A percentile compares a stretch with the other conserved stretches of the same genome.
Conservation (phyloP, 768 basidiomycete genomes). For the Collybia mongolica region DNA sequence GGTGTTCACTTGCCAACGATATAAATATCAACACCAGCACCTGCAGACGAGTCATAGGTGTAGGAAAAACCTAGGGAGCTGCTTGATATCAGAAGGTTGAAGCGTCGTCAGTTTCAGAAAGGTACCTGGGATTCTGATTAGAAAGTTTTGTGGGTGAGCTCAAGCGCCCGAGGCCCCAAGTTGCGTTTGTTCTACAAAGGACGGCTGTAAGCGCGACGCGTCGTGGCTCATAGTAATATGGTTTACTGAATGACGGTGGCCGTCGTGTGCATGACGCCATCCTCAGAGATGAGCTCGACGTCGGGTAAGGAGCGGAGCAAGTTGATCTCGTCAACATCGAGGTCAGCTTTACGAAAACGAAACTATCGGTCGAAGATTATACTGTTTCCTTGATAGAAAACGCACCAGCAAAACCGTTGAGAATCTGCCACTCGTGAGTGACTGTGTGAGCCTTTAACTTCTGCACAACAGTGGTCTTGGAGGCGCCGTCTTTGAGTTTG, state of each 20-base stretch:
- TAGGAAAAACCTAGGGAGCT: constrained; percentile 11
- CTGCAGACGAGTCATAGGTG: constrained; percentile 12
- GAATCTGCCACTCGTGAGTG: constrained; percentile 21
- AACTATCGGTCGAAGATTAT: neutral
- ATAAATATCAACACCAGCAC: constrained; percentile 28
- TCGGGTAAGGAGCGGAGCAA: constrained; percentile 18
- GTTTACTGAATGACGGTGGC: constrained; percentile 16
- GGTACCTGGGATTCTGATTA: constrained; percentile 12
- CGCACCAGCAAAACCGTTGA: constrained; percentile 32
- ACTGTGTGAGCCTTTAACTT: neutral
- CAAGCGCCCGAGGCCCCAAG: constrained; percentile 30
- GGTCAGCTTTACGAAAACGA: constrained; percentile 1
- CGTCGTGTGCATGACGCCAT: constrained; percentile 23
- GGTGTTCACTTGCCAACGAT: constrained; percentile 30
- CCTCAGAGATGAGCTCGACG: constrained; percentile 18
- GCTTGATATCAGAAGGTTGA: neutral
- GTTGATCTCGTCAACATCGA: constrained; percentile 17
- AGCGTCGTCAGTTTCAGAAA: neutral
- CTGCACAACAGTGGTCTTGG: constrained; percentile 14
- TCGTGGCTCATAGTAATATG: neutral
- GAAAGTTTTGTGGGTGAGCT: constrained; percentile 17
- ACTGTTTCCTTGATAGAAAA: neutral
- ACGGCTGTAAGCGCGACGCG: too few relatives aligned
- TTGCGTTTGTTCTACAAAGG: constrained; percentile 23
- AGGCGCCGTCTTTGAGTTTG: constrained; percentile 25